Base-by-base conservation (phyloP, 257 asterid species). In the Euphrasia confusa region DNA sequence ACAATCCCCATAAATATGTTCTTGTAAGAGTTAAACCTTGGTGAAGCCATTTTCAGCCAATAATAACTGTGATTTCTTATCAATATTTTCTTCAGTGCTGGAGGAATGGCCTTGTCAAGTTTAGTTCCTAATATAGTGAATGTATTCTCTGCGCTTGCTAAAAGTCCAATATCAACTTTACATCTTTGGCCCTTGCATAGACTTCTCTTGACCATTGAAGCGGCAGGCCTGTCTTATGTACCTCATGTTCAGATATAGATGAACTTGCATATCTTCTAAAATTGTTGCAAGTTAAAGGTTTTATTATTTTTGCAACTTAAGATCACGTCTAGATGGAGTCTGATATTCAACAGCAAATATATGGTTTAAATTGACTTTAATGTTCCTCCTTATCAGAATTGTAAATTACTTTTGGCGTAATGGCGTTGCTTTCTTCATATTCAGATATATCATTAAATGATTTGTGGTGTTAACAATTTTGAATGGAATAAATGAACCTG, bases 61-160 rank as follows among this genome's bases (percentile, higher is more conserved):
- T 21, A 21, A 69, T 67, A 62, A 49, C 60, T 27, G 57, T 71
- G 64, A 67, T 67, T 78, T 50, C 64, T 67, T 33, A 37, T 77
- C 56, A 44, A 64, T 82, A 65, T 77, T 75, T 72, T 63, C 73
- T 81, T 71, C 97, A 93, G 99, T 74, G 99, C 99, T 71, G 99
- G 99, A 76, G 99, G 97, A 75, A 93, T 93, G 90, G 97, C 99
- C 40, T 72, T 93, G 86, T 89, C 99, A 73, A 93, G 87, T 79
- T 77, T 93, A 82, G 97, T 89, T 69, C 99, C 99, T 61, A 86
- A 81, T 57, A 89, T 97, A 47, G 99, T 93, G 69, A 87, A 85
- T 79, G 80, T 73, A 49, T 74, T 89, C 65, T 87, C 97, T 53
- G 79, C 88, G 21, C 90, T 85, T 69, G 88, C 95, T 77, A 93